phyloP scores from a whole-genome alignment of 192 early-diverging fungal species.

The Kappamyces sp. region DNA sequence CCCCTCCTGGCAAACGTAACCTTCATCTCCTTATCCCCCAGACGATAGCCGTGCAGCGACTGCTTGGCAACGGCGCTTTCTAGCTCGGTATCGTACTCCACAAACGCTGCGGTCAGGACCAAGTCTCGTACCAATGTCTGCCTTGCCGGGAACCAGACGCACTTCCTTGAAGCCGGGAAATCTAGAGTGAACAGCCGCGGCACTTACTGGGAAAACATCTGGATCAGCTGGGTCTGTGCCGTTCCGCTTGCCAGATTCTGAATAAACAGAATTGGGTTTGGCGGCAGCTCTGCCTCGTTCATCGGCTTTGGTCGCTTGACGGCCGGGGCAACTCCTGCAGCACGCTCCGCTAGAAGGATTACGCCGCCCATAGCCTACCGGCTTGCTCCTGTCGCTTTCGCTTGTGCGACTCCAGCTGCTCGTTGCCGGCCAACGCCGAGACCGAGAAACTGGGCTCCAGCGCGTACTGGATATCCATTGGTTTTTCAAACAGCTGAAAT shows the following conservation, averaged over 20 bases:
- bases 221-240: slow-evolving; percentile 53
- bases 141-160: slow-evolving; percentile 84
- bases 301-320: slow-evolving; percentile 21
- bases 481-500: slow-evolving; percentile 75
- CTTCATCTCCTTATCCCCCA: slow-evolving; percentile 65
- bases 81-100: slow-evolving; percentile 86
- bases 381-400: slow-evolving; percentile 57
- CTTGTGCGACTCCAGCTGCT: slow-evolving; percentile 59
- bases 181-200: slow-evolving; percentile 15
- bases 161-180: slow-evolving; percentile 93
- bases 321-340: not conserved
- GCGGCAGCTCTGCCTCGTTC: slow-evolving; percentile 47
- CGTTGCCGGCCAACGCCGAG: slow-evolving; percentile 58
- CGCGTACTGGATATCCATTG: slow-evolving; percentile 64
- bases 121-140: slow-evolving; percentile 60
- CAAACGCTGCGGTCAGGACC: slow-evolving; percentile 63
- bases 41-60: slow-evolving; percentile 56
- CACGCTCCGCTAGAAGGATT: not conserved
- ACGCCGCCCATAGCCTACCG: slow-evolving; percentile 19
- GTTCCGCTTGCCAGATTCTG: slow-evolving; percentile 76
- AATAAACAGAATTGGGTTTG: slow-evolving; percentile 93
- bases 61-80: slow-evolving; percentile 76
- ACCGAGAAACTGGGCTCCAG: slow-evolving; percentile 42
- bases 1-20: slow-evolving; percentile 73
- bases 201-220: slow-evolving; percentile 68